Percentiles rank a stretch among this genome's conserved stretches.
Conservation (phyloP, 768 basidiomycete genomes). For the Pleurotus cornucopiae region DNA sequence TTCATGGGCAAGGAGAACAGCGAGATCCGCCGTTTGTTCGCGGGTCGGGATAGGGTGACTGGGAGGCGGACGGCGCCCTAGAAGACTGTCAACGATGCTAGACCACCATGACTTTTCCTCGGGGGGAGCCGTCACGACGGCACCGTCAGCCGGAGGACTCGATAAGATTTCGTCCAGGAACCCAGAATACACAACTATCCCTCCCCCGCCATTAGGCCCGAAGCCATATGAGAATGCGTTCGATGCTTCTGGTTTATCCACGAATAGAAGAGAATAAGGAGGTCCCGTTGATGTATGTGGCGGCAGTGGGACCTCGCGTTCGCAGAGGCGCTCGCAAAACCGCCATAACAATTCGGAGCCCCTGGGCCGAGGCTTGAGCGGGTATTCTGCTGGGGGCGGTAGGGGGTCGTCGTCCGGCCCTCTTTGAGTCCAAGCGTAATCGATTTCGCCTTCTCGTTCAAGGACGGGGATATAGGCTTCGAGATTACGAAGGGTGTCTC, state of each 20-base stretch:
- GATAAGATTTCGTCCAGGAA: slow-evolving; percentile 84
- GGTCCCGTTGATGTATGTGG: slow-evolving; percentile 70
- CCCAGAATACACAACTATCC: slow-evolving; percentile 92
- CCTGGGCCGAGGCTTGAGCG: slow-evolving; percentile 80
- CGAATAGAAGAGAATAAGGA: slow-evolving; percentile 86
- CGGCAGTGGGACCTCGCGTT: slow-evolving; percentile 34
- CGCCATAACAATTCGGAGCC: slow-evolving; percentile 67
- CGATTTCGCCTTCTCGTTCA: slow-evolving; percentile 51
- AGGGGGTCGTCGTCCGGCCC: slow-evolving; percentile 50
- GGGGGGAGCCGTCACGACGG: slow-evolving; percentile 13
- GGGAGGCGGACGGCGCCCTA: slow-evolving; percentile 24
- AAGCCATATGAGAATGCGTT: slow-evolving; percentile 98
- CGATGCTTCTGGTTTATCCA: slow-evolving; percentile 75
- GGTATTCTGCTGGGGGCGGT: slow-evolving; percentile 80
- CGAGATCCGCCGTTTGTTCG: slow-evolving; percentile 85
- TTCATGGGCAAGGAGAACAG: slow-evolving; percentile 90
- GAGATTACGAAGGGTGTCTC: slow-evolving; percentile 69
- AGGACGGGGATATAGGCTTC: slow-evolving; percentile 72
- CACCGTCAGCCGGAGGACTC: slow-evolving; percentile 27
- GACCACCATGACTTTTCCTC: slow-evolving; percentile 40
- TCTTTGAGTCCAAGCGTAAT: slow-evolving; percentile 51
- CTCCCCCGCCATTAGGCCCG: slow-evolving; percentile 85
- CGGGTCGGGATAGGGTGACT: slow-evolving; percentile 57
- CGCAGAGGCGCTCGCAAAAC: slow-evolving; percentile 45
- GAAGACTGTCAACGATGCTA: slow-evolving; percentile 42